A percentile compares a stretch with the other conserved stretches of the same genome.
Conservation (phyloP, 2,329 filamentous ascomycete species). For the Fusarium chlamydosporum region DNA sequence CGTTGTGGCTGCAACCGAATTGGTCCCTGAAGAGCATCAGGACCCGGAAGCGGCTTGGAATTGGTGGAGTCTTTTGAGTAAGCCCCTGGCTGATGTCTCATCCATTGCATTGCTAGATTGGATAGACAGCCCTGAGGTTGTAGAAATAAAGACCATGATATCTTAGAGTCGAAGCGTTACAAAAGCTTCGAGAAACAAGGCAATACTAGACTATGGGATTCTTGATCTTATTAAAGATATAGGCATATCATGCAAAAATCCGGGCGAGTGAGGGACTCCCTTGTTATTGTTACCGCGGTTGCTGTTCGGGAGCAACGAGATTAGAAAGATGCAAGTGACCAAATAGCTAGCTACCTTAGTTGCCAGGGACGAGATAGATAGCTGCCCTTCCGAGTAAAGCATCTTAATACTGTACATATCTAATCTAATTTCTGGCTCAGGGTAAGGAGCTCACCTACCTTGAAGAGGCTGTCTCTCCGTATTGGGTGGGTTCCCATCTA, state of each 20-base stretch:
- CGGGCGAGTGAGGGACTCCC: neutral
- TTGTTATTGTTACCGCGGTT: constrained; percentile 29
- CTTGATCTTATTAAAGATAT: neutral
- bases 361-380: constrained; percentile 5
- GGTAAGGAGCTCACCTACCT: constrained; percentile 16
- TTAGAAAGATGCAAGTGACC: constrained; percentile 7
- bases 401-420: constrained; percentile 7
- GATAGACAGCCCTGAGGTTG: constrained; percentile 9
- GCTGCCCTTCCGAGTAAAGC: constrained; percentile 18
- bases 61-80: constrained; percentile 31
- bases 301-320: constrained; percentile 21
- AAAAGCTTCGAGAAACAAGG: neutral
- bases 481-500: constrained; percentile 25
- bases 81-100: constrained; percentile 33
- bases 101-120: constrained; percentile 10
- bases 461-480: constrained; percentile 35
- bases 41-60: constrained; percentile 42
- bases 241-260: neutral
- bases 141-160: constrained; percentile 5
- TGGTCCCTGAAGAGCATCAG: constrained; percentile 32
- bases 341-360: neutral
- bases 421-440: constrained; percentile 20
- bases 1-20: constrained; percentile 36
- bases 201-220: neutral
- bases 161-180: constrained; percentile 4